Percentiles rank a stretch among this genome's conserved stretches.
Evolutionary conservation across 2,329 filamentous ascomycete genomes (phyloP).

Genomic region (Ophiostoma tasmaniense): DNA sequence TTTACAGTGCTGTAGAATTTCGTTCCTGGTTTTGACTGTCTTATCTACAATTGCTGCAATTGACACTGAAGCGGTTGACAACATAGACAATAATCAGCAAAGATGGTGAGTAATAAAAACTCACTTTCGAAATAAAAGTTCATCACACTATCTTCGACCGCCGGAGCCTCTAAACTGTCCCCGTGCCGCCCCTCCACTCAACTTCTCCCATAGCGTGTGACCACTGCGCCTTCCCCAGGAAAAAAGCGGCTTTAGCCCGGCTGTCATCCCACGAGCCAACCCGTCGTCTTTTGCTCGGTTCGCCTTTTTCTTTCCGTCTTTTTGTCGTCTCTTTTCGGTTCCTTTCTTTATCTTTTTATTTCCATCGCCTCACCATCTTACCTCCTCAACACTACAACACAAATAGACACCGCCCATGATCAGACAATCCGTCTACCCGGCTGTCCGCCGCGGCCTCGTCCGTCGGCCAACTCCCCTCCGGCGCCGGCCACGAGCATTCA

Average conservation of each 20-base stretch:
- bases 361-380: neutral
- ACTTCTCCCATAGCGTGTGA: neutral
- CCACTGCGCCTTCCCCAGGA: neutral
- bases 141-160: no score
- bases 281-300: neutral
- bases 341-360: no score
- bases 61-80: no score
- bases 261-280: neutral
- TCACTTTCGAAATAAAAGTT: no score
- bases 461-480: conserved; percentile 14
- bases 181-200: neutral
- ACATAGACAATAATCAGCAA: no score
- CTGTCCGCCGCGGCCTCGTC: conserved; percentile 17
- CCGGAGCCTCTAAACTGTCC: neutral
- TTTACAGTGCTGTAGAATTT: no score
- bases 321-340: neutral
- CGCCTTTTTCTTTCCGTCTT: neutral
- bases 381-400: no score
- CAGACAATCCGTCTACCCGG: conserved; percentile 11
- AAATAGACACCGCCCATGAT: conserved; percentile 10
- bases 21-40: no score
- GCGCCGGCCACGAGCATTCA: neutral
- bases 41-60: no score
- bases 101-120: no score
- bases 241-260: conserved; percentile 5